Percentiles rank a stretch among this genome's conserved stretches.
Evolutionary conservation across 2,329 filamentous ascomycete species (phyloP).

Genomic region (Diaporthe citriasiana): DNA sequence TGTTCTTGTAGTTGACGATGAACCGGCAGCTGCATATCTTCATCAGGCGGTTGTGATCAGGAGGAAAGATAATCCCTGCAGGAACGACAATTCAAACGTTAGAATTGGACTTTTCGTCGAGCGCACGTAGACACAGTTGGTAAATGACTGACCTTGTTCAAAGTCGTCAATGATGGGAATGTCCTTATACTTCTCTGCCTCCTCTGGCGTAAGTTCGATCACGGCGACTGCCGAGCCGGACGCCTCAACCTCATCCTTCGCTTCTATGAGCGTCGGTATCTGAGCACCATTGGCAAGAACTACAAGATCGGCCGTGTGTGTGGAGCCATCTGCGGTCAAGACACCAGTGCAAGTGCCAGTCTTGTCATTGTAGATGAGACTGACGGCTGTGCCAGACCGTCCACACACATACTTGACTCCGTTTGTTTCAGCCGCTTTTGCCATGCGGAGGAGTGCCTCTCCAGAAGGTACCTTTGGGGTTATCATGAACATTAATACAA

Average conservation of each 20-base stretch:
- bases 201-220: not conserved
- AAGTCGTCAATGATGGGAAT: conserved; percentile 13
- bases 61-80: conserved; percentile 1
- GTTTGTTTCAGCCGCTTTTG: not conserved
- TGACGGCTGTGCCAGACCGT: not conserved
- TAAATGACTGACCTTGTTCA: not conserved
- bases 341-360: conserved; percentile 59
- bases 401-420: conserved; percentile 7
- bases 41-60: not conserved
- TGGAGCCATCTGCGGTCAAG: conserved; percentile 60
- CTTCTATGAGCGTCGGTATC: conserved; percentile 73
- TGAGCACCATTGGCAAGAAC: conserved; percentile 78
- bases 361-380: conserved; percentile 42
- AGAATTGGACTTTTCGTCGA: not conserved
- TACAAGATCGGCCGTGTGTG: conserved; percentile 69
- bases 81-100: not conserved
- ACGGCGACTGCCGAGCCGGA: not conserved
- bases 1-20: conserved; percentile 5
- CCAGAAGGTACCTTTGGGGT: not conserved
- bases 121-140: fast-evolving
- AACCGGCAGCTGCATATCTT: conserved; percentile 7
- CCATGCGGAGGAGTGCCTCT: not conserved
- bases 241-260: conserved; percentile 72
- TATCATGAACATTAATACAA: not conserved
- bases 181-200: conserved; percentile 5